Percentiles rank a stretch among this genome's conserved stretches.
Evolutionary conservation across 768 basidiomycete species (phyloP).

Genomic region (Tylopilus sp.): DNA sequence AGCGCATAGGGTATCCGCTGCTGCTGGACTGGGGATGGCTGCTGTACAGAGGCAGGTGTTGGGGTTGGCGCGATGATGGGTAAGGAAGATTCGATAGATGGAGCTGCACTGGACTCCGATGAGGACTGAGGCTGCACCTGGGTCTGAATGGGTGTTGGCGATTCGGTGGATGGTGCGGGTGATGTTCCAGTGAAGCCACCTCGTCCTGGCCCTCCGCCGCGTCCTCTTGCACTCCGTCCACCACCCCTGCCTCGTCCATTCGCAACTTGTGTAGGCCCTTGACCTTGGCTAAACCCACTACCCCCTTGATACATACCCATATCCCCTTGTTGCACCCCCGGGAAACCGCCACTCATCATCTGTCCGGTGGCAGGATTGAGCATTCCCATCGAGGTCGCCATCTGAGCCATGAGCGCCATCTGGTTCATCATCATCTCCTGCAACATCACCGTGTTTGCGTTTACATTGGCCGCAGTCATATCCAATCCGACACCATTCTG

Average conservation of each 20-base stretch:
- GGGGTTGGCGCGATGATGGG: constrained; percentile 28
- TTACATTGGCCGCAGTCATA: constrained; percentile 49
- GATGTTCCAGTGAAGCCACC: constrained; percentile 38
- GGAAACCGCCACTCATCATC: constrained; percentile 53
- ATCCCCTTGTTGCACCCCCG: constrained; percentile 55
- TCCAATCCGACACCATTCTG: constrained; percentile 45
- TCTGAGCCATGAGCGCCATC: constrained; percentile 92
- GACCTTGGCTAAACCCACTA: constrained; percentile 20
- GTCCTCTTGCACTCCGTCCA: constrained; percentile 44
- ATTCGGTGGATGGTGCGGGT: constrained; percentile 19
- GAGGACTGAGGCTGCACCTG: constrained; percentile 19
- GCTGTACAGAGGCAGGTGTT: constrained; percentile 22
- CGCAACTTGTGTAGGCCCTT: constrained; percentile 11
- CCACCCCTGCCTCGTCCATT: constrained; percentile 45
- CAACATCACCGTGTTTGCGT: constrained; percentile 63
- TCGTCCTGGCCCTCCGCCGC: constrained; percentile 41
- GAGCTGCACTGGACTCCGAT: constrained; percentile 13
- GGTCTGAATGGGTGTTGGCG: constrained; percentile 15
- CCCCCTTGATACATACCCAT: constrained; percentile 44
- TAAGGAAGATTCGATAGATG: constrained; percentile 4
- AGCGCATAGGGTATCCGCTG: constrained; percentile 49
- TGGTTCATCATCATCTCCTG: constrained; percentile 92
- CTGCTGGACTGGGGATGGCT: constrained; percentile 11
- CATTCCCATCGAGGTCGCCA: constrained; percentile 82
- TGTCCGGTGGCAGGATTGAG: constrained; percentile 58